Evolutionary conservation across 192 early-diverging fungal genomes (phyloP).

Genomic region (Coemansia sp.): DNA sequence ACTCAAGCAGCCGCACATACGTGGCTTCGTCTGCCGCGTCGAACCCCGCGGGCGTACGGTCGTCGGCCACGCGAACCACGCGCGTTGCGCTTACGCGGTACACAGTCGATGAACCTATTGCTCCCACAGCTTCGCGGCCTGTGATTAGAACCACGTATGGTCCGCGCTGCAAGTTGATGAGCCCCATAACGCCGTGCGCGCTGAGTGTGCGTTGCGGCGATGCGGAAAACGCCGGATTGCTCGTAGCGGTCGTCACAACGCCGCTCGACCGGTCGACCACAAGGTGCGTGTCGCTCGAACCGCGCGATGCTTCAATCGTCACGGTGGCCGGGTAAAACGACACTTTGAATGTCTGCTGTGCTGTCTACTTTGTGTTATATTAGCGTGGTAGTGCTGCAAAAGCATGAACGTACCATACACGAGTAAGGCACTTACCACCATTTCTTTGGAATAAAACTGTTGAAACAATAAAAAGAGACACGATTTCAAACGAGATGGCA

Average conservation of each 20-base stretch:
- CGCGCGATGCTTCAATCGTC: slow-evolving; percentile 40
- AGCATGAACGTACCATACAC: no score
- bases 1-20: slow-evolving; percentile 63
- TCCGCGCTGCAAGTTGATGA: slow-evolving; percentile 45
- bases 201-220: slow-evolving; percentile 42
- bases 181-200: slow-evolving; percentile 49
- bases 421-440: not conserved
- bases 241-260: slow-evolving; percentile 11
- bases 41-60: slow-evolving; percentile 23
- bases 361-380: slow-evolving; percentile 24
- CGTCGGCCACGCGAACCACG: slow-evolving; percentile 36
- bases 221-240: slow-evolving; percentile 29
- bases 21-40: slow-evolving; percentile 60
- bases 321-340: slow-evolving; percentile 48
- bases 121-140: slow-evolving; percentile 36
- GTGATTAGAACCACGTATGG: slow-evolving; percentile 54
- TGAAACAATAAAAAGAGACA: no score
- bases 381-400: not conserved
- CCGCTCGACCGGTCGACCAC: slow-evolving; percentile 40
- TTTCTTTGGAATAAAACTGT: not conserved
- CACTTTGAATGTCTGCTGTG: slow-evolving; percentile 50
- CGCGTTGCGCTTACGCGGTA: slow-evolving; percentile 46
- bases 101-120: slow-evolving; percentile 40
- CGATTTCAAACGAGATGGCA: no score
- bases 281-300: slow-evolving; percentile 36